Evolutionary conservation across 495 filamentous ascomycete species (phyloP).

Genomic region (Amphirosellinia nigrospora): DNA sequence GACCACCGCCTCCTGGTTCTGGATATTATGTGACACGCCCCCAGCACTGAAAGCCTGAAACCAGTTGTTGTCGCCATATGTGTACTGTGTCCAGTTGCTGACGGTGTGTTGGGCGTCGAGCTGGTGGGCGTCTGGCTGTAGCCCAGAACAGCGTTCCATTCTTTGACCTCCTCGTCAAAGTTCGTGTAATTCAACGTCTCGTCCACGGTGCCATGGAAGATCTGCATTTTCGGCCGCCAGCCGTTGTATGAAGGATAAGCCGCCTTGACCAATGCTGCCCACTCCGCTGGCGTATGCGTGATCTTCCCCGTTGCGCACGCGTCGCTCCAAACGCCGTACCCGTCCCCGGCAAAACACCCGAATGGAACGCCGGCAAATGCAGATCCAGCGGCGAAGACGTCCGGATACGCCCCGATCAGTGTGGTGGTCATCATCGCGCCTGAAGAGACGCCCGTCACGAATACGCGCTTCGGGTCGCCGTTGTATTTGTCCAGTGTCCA

Average conservation of each 20-base stretch:
- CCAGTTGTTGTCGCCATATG: slow-evolving; percentile 50
- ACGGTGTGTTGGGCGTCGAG: slow-evolving; percentile 44
- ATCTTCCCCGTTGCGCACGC: slow-evolving; percentile 51
- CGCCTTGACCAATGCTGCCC: slow-evolving; percentile 50
- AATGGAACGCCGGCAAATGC: slow-evolving; percentile 66
- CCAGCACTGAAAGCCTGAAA: slow-evolving; percentile 56
- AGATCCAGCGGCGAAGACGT: slow-evolving; percentile 51
- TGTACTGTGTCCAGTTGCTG: slow-evolving; percentile 52
- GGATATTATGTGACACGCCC: slow-evolving; percentile 58
- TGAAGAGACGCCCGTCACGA: slow-evolving; percentile 54
- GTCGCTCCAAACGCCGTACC: slow-evolving; percentile 53
- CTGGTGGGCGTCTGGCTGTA: slow-evolving; percentile 38
- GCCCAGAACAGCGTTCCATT: slow-evolving; percentile 51
- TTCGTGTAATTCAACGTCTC: slow-evolving; percentile 56
- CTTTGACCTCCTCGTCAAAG: slow-evolving; percentile 58
- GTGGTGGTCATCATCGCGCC: slow-evolving; percentile 60
- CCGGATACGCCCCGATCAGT: slow-evolving; percentile 46
- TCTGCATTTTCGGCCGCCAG: slow-evolving; percentile 60
- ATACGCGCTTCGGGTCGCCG: slow-evolving; percentile 52
- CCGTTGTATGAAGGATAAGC: slow-evolving; percentile 60
- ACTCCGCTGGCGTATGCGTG: slow-evolving; percentile 47
- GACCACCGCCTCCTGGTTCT: slow-evolving; percentile 54
- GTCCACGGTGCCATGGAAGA: slow-evolving; percentile 58
- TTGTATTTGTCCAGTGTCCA: slow-evolving; percentile 52
- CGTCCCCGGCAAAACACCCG: slow-evolving; percentile 61